A percentile compares a stretch with the other conserved stretches of the same genome.
Conservation (phyloP, 345 rosid species). For the Salix udensis region DNA sequence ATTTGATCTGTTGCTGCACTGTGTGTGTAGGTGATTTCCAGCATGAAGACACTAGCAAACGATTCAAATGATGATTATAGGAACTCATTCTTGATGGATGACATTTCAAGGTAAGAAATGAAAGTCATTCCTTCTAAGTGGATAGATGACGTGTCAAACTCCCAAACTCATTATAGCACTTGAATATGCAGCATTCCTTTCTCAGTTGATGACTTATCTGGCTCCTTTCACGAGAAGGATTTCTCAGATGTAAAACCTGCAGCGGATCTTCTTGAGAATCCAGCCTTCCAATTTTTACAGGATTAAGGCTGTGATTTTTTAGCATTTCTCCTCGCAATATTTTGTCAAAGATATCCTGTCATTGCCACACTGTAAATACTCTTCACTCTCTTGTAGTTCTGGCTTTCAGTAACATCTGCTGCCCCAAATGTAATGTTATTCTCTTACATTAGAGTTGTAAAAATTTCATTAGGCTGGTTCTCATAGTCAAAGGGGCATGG, state of each 20-base stretch:
- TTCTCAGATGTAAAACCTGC: constrained; percentile 28
- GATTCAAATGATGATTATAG: constrained; percentile 8
- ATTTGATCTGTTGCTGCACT: background rate
- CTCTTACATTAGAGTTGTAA: constrained; percentile 25
- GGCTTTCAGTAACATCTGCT: constrained; percentile 17
- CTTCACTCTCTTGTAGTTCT: background rate
- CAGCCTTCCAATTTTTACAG: constrained; percentile 30
- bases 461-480: constrained; percentile 27
- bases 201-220: constrained; percentile 21
- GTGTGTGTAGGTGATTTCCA: constrained; percentile 16
- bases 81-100: constrained; percentile 21
- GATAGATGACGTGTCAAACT: background rate
- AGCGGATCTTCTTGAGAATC: constrained; percentile 17
- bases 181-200: constrained; percentile 26
- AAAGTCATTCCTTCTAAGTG: background rate
- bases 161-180: background rate
- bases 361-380: constrained; percentile 26
- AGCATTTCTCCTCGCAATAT: background rate
- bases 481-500: constrained; percentile 25
- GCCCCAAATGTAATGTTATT: constrained; percentile 29
- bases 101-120: constrained; percentile 19
- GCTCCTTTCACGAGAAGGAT: constrained; percentile 19
- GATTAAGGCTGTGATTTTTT: constrained; percentile 22
- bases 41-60: constrained; percentile 16
- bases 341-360: background rate